A percentile compares a stretch with the other conserved stretches of the same genome.
phyloP scores from a whole-genome alignment of 1,139 yeast genomes.

The Kodamaea plutei region DNA sequence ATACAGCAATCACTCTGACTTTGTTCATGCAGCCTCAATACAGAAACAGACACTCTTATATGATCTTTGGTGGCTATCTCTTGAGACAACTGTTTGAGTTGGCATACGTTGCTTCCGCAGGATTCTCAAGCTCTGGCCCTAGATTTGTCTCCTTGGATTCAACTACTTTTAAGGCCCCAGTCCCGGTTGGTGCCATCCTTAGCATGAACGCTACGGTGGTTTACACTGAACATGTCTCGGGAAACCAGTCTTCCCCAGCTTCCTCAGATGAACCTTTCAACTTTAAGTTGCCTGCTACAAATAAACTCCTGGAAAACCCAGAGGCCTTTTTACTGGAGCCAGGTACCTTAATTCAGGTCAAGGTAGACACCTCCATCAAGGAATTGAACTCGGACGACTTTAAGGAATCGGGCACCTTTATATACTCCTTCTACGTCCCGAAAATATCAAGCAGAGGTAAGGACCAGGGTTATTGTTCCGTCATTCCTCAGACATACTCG shows the following conservation, averaged over 20 bases:
- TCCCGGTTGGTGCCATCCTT: slow-evolving; percentile 88
- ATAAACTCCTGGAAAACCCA: slow-evolving; percentile 47
- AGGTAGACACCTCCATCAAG: slow-evolving; percentile 78
- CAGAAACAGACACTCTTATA: slow-evolving; percentile 87
- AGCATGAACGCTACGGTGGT: slow-evolving; percentile 78
- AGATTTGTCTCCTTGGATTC: slow-evolving; percentile 87
- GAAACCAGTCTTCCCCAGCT: slow-evolving; percentile 11
- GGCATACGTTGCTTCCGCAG: slow-evolving; percentile 89
- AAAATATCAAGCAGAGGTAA: slow-evolving; percentile 35
- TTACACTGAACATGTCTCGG: slow-evolving; percentile 71
- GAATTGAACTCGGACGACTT: slow-evolving; percentile 56
- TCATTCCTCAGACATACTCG: slow-evolving; percentile 80
- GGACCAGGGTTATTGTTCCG: slow-evolving; percentile 52
- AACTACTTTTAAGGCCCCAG: slow-evolving; percentile 88
- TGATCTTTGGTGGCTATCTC: slow-evolving; percentile 92
- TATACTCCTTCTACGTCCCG: slow-evolving; percentile 84
- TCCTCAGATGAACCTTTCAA: slow-evolving; percentile 39
- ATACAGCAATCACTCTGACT: slow-evolving; percentile 68
- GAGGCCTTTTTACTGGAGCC: slow-evolving; percentile 65
- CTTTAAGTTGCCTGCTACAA: slow-evolving; percentile 55
- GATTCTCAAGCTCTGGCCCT: slow-evolving; percentile 78
- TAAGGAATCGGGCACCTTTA: slow-evolving; percentile 80
- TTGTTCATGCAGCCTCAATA: slow-evolving; percentile 94
- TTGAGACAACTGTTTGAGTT: slow-evolving; percentile 89
- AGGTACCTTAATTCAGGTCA: slow-evolving; percentile 87